phyloP scores from a whole-genome alignment of 345 rosid genomes.

The Erysimum cheiranthoides region DNA sequence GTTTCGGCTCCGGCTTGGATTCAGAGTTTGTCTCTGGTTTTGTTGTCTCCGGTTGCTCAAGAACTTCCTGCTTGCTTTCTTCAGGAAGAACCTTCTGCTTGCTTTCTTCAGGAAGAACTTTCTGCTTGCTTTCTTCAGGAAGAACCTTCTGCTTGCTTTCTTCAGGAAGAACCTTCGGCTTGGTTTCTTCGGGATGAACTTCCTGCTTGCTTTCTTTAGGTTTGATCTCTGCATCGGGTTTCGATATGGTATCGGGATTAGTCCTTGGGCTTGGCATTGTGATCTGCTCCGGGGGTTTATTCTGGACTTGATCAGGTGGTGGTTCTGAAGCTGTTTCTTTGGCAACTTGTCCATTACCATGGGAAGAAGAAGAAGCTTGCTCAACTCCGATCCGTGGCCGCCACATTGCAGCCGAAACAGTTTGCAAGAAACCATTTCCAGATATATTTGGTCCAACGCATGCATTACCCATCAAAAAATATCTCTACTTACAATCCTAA shows the following conservation, averaged over 20 bases:
- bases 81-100: constrained; percentile 41
- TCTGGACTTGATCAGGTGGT: constrained; percentile 58
- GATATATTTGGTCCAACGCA: constrained; percentile 81
- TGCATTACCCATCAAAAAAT: constrained; percentile 70
- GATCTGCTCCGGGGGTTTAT: constrained; percentile 74
- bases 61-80: constrained; percentile 37
- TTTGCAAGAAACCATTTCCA: constrained; percentile 72
- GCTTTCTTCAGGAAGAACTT: constrained; percentile 42
- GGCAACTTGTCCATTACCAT: constrained; percentile 47
- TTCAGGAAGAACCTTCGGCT: constrained; percentile 40
- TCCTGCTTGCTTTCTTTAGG: constrained; percentile 17
- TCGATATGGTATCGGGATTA: constrained; percentile 37
- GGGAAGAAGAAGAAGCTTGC: constrained; percentile 50
- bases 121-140: neutral
- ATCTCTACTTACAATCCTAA: constrained; percentile 14
- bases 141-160: constrained; percentile 42
- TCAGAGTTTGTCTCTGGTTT: constrained; percentile 59
- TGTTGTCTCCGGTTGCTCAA: constrained; percentile 43
- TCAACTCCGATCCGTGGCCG: constrained; percentile 63
- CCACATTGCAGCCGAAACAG: constrained; percentile 84
- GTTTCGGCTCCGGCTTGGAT: constrained; percentile 49
- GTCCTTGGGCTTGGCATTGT: constrained; percentile 52
- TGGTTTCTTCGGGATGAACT: constrained; percentile 9
- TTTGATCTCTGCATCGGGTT: constrained; percentile 34
- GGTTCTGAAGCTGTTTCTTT: constrained; percentile 49